Evolutionary conservation across 1,139 yeast species (phyloP).

Genomic region (Eremothecium sinecaudum): DNA sequence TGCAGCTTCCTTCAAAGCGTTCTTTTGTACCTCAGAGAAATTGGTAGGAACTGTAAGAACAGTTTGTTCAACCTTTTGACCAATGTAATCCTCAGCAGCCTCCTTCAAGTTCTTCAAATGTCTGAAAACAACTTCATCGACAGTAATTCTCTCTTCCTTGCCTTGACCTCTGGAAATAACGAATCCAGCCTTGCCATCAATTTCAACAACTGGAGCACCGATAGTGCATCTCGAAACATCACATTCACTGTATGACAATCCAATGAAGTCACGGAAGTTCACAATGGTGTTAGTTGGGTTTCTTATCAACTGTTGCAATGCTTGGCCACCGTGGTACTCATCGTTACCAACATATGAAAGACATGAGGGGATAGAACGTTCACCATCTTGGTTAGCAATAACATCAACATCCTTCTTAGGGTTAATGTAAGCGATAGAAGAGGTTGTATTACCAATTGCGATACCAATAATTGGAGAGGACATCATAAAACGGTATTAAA

Average conservation of each 20-base stretch:
- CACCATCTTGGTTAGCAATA: constrained; percentile 98
- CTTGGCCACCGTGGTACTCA: constrained; percentile 97
- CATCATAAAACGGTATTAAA: too few species aligned
- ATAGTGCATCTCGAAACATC: constrained; percentile 34
- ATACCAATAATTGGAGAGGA: constrained; percentile 73
- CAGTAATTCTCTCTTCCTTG: constrained; percentile 44
- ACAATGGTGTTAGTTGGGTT: constrained; percentile 79
- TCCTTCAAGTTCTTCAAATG: constrained; percentile 72
- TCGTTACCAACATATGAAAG: constrained; percentile 87
- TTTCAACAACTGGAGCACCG: constrained; percentile 58
- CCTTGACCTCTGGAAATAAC: constrained; percentile 40
- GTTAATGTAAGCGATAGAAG: constrained; percentile 82
- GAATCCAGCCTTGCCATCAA: constrained; percentile 64
- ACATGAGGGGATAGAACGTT: constrained; percentile 90
- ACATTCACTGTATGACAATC: constrained; percentile 60
- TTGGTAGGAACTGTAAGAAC: constrained; percentile 90
- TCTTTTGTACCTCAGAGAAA: constrained; percentile 65
- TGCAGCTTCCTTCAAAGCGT: constrained; percentile 53
- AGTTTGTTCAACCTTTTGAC: constrained; percentile 68
- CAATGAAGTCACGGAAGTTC: constrained; percentile 90
- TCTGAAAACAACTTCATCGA: constrained; percentile 73
- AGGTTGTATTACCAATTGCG: constrained; percentile 92
- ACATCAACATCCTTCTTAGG: constrained; percentile 84
- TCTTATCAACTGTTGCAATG: constrained; percentile 83
- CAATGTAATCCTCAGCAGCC: constrained; percentile 91